Conservation (phyloP, 331 rosid genomes). For the Cydonia oblonga region DNA sequence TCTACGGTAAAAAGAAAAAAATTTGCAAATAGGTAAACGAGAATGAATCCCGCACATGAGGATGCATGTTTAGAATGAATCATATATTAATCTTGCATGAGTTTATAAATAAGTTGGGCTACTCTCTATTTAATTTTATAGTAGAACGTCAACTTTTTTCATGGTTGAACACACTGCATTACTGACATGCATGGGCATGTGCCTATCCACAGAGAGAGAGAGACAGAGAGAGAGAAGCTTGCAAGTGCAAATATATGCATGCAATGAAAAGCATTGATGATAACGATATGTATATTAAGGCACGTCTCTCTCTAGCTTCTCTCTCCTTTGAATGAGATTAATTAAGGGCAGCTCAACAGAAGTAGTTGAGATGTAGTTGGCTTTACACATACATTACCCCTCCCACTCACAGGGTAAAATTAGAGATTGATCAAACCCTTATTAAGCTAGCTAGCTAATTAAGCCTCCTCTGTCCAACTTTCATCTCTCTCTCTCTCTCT, state of each 20-base stretch:
- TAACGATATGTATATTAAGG: constrained; percentile 19
- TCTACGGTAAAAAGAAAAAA: background rate
- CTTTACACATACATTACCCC: constrained; percentile 8
- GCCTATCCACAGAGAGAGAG: background rate
- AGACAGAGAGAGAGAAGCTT: background rate
- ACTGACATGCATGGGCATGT: too few species aligned
- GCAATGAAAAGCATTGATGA: constrained; percentile 36
- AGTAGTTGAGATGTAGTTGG: constrained; percentile 45
- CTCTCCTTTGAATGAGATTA: background rate
- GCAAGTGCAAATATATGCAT: background rate
- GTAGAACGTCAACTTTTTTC: too few species aligned
- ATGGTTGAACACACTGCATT: too few species aligned
- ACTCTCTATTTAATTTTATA: too few species aligned
- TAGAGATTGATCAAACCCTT: background rate
- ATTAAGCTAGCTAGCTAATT: too few species aligned
- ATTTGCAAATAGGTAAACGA: background rate
- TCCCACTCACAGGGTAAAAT: background rate
- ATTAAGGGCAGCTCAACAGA: constrained; percentile 37
- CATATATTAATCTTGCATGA: accelerated
- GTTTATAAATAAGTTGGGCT: too few species aligned
- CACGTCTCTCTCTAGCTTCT: constrained; percentile 19
- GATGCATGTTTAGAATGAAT: too few species aligned
- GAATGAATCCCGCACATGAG: background rate
- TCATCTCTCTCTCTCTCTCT: constrained; percentile 2
- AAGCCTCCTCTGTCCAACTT: background rate